Evolutionary conservation across 1,139 yeast species (phyloP).

Genomic region (Geotrichum histeridarum): DNA sequence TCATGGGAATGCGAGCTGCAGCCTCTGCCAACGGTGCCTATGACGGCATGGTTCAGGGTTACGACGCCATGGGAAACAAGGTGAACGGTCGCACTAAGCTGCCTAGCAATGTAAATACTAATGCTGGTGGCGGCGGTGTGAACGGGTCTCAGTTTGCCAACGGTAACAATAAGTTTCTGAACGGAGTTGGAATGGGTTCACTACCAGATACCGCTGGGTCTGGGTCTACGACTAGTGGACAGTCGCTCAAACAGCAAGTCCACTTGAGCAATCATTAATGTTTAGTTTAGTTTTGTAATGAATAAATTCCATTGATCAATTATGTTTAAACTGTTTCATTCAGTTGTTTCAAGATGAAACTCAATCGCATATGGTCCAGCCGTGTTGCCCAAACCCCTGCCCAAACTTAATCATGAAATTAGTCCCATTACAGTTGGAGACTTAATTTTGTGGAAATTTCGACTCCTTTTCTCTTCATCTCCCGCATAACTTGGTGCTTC

Average conservation of each 20-base stretch:
- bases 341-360: too few species aligned
- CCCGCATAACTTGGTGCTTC: too few species aligned
- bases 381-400: too few species aligned
- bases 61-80: neutral
- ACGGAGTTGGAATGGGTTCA: neutral
- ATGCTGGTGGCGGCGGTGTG: neutral
- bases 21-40: too few species aligned
- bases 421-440: too few species aligned
- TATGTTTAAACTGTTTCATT: too few species aligned
- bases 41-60: neutral
- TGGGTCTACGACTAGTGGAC: neutral
- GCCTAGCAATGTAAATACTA: slow-evolving; percentile 8
- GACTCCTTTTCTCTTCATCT: too few species aligned
- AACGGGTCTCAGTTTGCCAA: neutral
- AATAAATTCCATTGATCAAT: too few species aligned
- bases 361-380: too few species aligned
- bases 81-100: slow-evolving; percentile 14
- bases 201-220: neutral
- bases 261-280: slow-evolving; percentile 19
- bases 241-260: slow-evolving; percentile 3
- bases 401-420: too few species aligned
- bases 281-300: slow-evolving; percentile 16
- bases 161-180: neutral
- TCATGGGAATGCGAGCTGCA: neutral
- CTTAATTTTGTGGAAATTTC: too few species aligned